Conservation (phyloP, 352 stramenopile species). For the Pythium monospermum region DNA sequence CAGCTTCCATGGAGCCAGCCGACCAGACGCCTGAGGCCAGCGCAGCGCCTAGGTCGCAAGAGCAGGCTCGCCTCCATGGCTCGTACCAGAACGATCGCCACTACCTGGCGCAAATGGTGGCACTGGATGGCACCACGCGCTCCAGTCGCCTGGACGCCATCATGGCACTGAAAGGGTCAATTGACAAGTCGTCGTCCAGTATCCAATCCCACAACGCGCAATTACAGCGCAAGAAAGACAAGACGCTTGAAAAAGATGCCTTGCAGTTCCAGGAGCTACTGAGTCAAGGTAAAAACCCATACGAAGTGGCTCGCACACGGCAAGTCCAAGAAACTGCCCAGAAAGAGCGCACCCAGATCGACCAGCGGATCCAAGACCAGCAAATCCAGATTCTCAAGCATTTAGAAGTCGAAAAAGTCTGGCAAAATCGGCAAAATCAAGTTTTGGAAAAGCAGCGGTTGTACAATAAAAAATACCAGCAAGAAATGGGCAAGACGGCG, state of each 20-base stretch:
- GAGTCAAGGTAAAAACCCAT: conserved; percentile 69
- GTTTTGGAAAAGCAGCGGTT: conserved; percentile 32
- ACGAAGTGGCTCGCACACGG: conserved; percentile 55
- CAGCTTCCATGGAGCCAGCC: too few species aligned
- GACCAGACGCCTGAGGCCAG: too few species aligned
- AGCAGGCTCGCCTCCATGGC: conserved; percentile 42
- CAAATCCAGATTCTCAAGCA: conserved; percentile 44
- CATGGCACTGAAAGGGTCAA: conserved; percentile 49
- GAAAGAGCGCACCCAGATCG: conserved; percentile 34
- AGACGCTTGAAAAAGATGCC: conserved; percentile 28
- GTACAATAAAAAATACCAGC: conserved; percentile 67
- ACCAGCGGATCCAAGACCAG: conserved; percentile 46
- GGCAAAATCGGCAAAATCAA: conserved; percentile 32
- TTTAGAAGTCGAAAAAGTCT: conserved; percentile 47
- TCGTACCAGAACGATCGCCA: conserved; percentile 41
- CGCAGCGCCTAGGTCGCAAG: conserved; percentile 21
- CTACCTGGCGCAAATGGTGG: conserved; percentile 47
- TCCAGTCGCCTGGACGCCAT: conserved; percentile 40
- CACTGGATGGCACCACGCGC: conserved; percentile 25
- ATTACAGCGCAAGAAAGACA: conserved; percentile 22
- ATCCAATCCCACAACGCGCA: conserved; percentile 45
- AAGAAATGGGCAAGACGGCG: conserved; percentile 53
- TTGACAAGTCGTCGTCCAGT: conserved; percentile 39
- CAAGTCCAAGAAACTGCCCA: conserved; percentile 33
- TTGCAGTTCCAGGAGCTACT: conserved; percentile 46